phyloP scores from a whole-genome alignment of 805 yeast species.

The Spathaspora passalidarum region DNA sequence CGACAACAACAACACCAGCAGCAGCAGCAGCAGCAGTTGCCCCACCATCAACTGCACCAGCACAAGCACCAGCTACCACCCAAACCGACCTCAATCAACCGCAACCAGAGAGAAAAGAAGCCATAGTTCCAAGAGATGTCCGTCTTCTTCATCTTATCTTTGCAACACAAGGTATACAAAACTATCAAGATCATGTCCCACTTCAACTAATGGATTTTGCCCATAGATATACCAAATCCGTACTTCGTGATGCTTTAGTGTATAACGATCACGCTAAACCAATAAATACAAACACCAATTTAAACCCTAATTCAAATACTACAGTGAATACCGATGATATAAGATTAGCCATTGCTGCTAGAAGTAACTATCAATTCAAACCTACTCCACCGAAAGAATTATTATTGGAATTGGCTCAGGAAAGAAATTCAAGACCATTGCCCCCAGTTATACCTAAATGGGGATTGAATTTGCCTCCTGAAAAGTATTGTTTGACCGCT shows the following conservation, averaged over 20 bases:
- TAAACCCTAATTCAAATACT: constrained; percentile 38
- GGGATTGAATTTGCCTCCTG: constrained; percentile 96
- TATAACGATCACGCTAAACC: constrained; percentile 79
- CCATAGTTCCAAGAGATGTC: constrained; percentile 79
- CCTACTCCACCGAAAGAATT: constrained; percentile 93
- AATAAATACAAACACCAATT: constrained; percentile 23
- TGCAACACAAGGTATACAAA: constrained; percentile 89
- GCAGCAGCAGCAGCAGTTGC: constrained; percentile 4
- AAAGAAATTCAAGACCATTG: constrained; percentile 81
- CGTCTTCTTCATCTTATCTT: constrained; percentile 83
- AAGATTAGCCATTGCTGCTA: constrained; percentile 86
- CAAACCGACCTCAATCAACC: not conserved
- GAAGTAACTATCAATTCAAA: constrained; percentile 94
- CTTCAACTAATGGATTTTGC: constrained; percentile 97
- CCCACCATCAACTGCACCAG: not conserved
- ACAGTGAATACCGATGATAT: constrained; percentile 84
- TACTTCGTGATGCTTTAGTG: constrained; percentile 83
- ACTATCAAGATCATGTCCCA: constrained; percentile 95
- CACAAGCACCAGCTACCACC: not conserved
- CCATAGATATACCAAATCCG: constrained; percentile 78
- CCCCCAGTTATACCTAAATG: constrained; percentile 90
- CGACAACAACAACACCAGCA: too few relatives aligned
- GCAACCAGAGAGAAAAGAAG: constrained; percentile 7
- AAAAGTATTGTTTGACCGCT: constrained; percentile 90
- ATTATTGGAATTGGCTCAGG: constrained; percentile 85